phyloP scores from a whole-genome alignment of 2,329 filamentous ascomycete genomes.

The Canariomyces notabilis region DNA sequence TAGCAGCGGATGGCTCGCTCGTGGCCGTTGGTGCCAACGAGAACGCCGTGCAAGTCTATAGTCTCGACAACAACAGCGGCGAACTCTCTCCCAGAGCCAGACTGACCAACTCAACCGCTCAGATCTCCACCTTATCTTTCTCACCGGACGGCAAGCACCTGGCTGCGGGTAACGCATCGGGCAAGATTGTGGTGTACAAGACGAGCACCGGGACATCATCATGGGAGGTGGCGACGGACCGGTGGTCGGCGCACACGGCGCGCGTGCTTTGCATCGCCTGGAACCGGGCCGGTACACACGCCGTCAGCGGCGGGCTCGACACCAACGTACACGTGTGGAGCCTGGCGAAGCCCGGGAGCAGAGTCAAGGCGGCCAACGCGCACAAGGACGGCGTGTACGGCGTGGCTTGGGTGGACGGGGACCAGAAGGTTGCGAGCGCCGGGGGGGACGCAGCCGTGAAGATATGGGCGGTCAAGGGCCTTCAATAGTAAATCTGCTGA shows the following conservation, averaged over 20 bases:
- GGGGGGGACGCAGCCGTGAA: constrained; percentile 90
- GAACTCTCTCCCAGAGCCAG: constrained; percentile 49
- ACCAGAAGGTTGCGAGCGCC: constrained; percentile 65
- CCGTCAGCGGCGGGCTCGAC: constrained; percentile 80
- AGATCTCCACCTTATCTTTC: constrained; percentile 78
- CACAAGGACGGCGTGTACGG: constrained; percentile 95
- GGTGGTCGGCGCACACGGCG: constrained; percentile 58
- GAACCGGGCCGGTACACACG: constrained; percentile 71
- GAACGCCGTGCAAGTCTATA: constrained; percentile 72
- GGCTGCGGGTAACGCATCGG: constrained; percentile 75
- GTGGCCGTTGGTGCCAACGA: constrained; percentile 75
- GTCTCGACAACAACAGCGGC: constrained; percentile 51
- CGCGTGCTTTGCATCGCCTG: constrained; percentile 61
- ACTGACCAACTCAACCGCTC: constrained; percentile 63
- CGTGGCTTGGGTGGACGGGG: constrained; percentile 67
- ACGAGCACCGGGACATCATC: constrained; percentile 46
- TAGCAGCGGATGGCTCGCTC: constrained; percentile 61
- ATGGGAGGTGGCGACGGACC: constrained; percentile 72
- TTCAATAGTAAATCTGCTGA: constrained; percentile 42
- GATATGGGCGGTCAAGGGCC: constrained; percentile 66
- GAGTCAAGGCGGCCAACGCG: constrained; percentile 78
- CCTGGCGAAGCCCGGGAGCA: constrained; percentile 72
- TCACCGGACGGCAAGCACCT: constrained; percentile 71
- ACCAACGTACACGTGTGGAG: constrained; percentile 94
- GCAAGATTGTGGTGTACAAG: constrained; percentile 82